Evolutionary conservation across 192 early-diverging fungal genomes (phyloP), one percentile per base, ranked within the genome.

Genomic region (Gigaspora rosea): DNA sequence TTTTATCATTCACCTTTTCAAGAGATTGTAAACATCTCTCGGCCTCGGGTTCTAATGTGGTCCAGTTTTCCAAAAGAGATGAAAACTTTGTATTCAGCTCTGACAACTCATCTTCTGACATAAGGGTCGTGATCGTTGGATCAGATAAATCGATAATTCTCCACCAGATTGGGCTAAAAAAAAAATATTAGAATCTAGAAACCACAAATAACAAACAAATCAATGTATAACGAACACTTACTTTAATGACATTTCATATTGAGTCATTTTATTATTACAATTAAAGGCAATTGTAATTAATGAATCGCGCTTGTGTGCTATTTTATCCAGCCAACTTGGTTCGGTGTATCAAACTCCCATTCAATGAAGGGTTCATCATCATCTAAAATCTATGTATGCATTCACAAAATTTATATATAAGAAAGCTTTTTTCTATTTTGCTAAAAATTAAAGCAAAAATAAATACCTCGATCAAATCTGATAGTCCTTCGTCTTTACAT

Each of bases 1-100:
- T 50, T 32, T 27, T 11, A 33, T 61, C 20, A 57, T 41, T 12
- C 33, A 78, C 57, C 57, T 78, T 78, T 4, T 36, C 8, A 3
- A 78, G 57, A 62, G 77, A 46, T 41, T 78, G 36, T 33, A 78
- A 63, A 57, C 27, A 78, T 13, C 77, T 78, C 47, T 78, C 69
- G 0, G 48, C 57, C 32, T 9, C 47, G 48, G 69, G 68, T 36
- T 78, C 69, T 73, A 73, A 49, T 35, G 41, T 35, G 3, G 33
- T 71, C 77, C 77, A 78, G 32, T 71, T 33, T 47, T 73, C 51
- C 59, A 78, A 15, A n/a, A 59, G n/a, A 32, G 46, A 32, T 22
- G 70, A 73, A 52, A 78, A 63, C 41, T 33, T 73, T 32, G 77
- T 16, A 63, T 57, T 63, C 20, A 78, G 27, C 8, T 78, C 69